phyloP scores from a whole-genome alignment of 2,329 filamentous ascomycete genomes.

The Paraphaeosphaeria minitans region DNA sequence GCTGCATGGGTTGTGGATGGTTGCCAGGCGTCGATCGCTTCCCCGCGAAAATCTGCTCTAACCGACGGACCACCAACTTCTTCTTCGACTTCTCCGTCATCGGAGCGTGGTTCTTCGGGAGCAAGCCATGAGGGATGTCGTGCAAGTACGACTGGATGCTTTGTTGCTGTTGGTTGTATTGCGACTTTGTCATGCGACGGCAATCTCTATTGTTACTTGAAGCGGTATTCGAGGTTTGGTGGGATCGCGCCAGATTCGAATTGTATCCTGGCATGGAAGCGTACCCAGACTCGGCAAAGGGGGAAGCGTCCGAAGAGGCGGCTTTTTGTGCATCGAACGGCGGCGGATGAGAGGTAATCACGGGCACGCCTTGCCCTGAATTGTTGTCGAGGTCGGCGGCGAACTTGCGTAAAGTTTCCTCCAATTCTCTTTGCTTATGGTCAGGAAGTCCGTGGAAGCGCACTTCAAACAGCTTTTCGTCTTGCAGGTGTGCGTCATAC shows the following conservation, averaged over 20 bases:
- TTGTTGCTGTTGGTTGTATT: slow-evolving; percentile 43
- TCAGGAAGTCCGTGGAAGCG: slow-evolving; percentile 75
- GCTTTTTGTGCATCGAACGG: slow-evolving; percentile 61
- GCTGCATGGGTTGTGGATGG: slow-evolving; percentile 59
- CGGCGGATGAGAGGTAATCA: slow-evolving; percentile 46
- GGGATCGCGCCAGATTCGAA: slow-evolving; percentile 45
- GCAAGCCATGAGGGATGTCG: slow-evolving; percentile 72
- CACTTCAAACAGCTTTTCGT: slow-evolving; percentile 83
- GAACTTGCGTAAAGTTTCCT: slow-evolving; percentile 73
- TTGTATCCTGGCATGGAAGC: slow-evolving; percentile 64
- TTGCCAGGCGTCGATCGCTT: slow-evolving; percentile 56
- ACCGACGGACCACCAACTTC: slow-evolving; percentile 73
- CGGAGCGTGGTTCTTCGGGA: slow-evolving; percentile 62
- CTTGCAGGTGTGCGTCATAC: slow-evolving; percentile 69
- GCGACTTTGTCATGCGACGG: slow-evolving; percentile 36
- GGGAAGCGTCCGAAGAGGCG: slow-evolving; percentile 63
- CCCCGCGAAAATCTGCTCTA: slow-evolving; percentile 84
- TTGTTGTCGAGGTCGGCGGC: slow-evolving; percentile 64
- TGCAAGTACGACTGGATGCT: slow-evolving; percentile 73
- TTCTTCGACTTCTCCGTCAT: slow-evolving; percentile 78
- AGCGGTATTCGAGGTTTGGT: slow-evolving; percentile 24
- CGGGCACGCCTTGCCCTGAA: slow-evolving; percentile 25
- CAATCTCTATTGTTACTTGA: slow-evolving; percentile 32
- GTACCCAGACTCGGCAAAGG: slow-evolving; percentile 61
- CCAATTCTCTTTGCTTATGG: slow-evolving; percentile 76